Evolutionary conservation across 495 filamentous ascomycete genomes (phyloP).

Genomic region (Gamarada debralockiae): DNA sequence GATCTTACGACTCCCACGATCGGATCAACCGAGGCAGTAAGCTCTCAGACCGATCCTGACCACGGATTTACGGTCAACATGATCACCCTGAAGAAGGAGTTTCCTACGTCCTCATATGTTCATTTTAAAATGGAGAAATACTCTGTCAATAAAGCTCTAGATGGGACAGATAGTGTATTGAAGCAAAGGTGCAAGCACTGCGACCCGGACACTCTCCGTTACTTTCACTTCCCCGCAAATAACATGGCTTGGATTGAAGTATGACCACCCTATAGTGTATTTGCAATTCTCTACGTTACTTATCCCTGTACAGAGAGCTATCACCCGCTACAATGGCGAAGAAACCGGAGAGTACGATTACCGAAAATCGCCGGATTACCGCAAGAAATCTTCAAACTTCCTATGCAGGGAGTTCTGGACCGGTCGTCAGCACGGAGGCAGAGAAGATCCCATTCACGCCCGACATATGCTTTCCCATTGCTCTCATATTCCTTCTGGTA

Average conservation of each 20-base stretch:
- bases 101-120: neutral
- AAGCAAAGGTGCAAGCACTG: neutral
- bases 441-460: conserved; percentile 11
- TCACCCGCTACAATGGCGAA: conserved; percentile 14
- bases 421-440: conserved; percentile 6
- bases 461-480: conserved; percentile 3
- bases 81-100: neutral
- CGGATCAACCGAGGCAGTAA: too few species aligned
- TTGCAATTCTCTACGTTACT: too few species aligned
- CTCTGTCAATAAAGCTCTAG: neutral
- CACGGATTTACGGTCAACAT: neutral
- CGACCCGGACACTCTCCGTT: conserved; percentile 8
- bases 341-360: conserved; percentile 9
- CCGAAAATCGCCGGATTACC: neutral
- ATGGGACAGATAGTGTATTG: neutral
- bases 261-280: neutral
- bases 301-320: conserved; percentile 7
- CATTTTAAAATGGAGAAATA: neutral
- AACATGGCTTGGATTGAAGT: conserved; percentile 19
- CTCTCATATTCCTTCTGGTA: neutral
- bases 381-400: conserved; percentile 6
- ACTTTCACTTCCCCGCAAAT: conserved; percentile 19
- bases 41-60: too few species aligned
- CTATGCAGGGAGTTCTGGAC: conserved; percentile 15
- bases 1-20: too few species aligned